phyloP scores from a whole-genome alignment of 2,329 filamentous ascomycete species.

The Aureobasidium musti region DNA sequence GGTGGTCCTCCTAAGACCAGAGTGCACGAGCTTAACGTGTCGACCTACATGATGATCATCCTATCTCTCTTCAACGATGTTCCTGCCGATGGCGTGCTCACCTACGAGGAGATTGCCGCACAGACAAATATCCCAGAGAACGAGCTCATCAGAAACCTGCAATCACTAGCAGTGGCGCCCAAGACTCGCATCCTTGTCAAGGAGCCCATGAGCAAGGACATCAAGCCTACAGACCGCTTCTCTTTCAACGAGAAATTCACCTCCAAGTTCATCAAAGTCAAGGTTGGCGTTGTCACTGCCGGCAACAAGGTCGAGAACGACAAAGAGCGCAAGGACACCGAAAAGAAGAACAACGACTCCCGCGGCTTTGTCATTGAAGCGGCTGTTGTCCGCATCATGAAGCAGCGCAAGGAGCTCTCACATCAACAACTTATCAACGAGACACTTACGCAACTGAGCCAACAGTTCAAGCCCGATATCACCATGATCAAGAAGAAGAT shows the following conservation, averaged over 20 bases:
- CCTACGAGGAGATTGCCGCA: constrained; percentile 77
- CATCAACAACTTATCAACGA: constrained; percentile 71
- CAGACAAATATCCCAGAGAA: constrained; percentile 73
- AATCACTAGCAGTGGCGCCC: constrained; percentile 77
- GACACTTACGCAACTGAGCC: constrained; percentile 67
- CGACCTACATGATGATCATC: constrained; percentile 90
- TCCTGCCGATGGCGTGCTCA: constrained; percentile 52
- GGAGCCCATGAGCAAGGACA: constrained; percentile 73
- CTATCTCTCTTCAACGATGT: constrained; percentile 87
- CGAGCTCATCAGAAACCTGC: constrained; percentile 76
- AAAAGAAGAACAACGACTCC: constrained; percentile 73
- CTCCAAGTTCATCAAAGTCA: constrained; percentile 83
- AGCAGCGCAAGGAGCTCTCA: constrained; percentile 73
- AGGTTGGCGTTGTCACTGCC: constrained; percentile 78
- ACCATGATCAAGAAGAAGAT: constrained; percentile 79
- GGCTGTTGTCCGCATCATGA: constrained; percentile 80
- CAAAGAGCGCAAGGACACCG: constrained; percentile 66
- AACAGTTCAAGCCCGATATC: constrained; percentile 74
- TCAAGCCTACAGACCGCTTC: constrained; percentile 77
- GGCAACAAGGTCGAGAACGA: constrained; percentile 82
- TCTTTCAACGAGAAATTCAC: constrained; percentile 78
- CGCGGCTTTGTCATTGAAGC: constrained; percentile 72
- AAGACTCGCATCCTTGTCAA: constrained; percentile 82
- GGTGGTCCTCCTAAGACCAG: constrained; percentile 66
- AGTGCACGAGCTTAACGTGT: constrained; percentile 86